These are phyloP conservation scores for Mycena polygramma DNA, from an alignment of 768 basidiomycete genomes.

Conservation along the genomic window DNA sequence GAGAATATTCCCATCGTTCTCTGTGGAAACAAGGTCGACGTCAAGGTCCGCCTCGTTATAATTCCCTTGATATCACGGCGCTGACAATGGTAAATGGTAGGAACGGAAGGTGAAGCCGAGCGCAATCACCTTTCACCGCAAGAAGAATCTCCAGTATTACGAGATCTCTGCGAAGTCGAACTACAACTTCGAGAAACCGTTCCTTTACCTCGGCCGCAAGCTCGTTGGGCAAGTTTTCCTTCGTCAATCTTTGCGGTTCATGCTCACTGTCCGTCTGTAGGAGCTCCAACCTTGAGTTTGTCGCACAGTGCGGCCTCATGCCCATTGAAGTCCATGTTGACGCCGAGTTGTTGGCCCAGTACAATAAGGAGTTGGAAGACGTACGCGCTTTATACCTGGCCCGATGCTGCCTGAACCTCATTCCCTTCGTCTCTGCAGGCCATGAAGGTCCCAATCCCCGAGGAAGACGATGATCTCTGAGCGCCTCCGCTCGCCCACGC, in stretches of 20 bases:
- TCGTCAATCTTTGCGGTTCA: background rate
- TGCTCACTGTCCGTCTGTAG: conserved; percentile 52
- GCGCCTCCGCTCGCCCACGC: background rate
- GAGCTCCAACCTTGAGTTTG: conserved; percentile 91
- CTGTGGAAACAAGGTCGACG: conserved; percentile 99
- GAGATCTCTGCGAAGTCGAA: conserved; percentile 99
- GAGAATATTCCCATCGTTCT: conserved; percentile 99
- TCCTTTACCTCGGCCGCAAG: conserved; percentile 99
- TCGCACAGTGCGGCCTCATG: conserved; percentile 94
- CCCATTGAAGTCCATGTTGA: conserved; percentile 95
- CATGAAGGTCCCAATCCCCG: conserved; percentile 43
- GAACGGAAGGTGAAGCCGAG: conserved; percentile 99
- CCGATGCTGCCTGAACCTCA: background rate
- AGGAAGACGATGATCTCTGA: conserved; percentile 94
- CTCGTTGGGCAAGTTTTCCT: conserved; percentile 84
- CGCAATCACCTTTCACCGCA: conserved; percentile 98
- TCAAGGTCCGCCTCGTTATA: conserved; percentile 76
- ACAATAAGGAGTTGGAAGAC: conserved; percentile 80
- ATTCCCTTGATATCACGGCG: conserved; percentile 11
- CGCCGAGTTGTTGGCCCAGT: conserved; percentile 78
- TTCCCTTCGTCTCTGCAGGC: background rate
- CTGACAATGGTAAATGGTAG: conserved; percentile 54
- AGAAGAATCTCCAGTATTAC: conserved; percentile 99
- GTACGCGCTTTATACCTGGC: conserved; percentile 47
- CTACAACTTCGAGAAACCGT: conserved; percentile 99